Base-by-base conservation (phyloP, 139 green algal genomes). In the Penium margaritaceum region DNA sequence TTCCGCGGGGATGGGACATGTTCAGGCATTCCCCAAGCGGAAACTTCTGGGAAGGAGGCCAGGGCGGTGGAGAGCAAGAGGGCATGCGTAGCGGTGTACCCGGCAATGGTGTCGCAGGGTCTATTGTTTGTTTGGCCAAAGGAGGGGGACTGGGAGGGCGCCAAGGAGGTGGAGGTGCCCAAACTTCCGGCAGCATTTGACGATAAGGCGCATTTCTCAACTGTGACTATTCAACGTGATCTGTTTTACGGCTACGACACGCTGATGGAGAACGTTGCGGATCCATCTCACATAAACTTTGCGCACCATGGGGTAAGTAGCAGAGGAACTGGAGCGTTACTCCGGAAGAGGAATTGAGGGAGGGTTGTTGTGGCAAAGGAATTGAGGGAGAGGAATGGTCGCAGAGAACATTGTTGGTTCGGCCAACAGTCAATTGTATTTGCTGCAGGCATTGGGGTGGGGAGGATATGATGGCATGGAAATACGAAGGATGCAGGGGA, bases 191-290 rank as follows among this genome's bases (percentile, higher is more conserved):
- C 30, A 19, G 70, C 75, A 30, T 69, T 81, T 33, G 70, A 81
- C 32, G 70, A 81, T 17, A 15, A 64, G 27, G n/a, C 44, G 34
- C n/a, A n/a, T n/a, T 81, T 61, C 33, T 41, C 60, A 19, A 70
- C 33, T 6, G 66, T 70, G 74, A 74, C 70, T n/a, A 77, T 81
- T 32, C 67, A 79, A 70, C 57, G 76, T 24, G 76, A 82, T 27
- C 44, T 82, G 75, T 60, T 43, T 21, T 82, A 82, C 30, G 74
- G 75, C 14, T 82, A 78, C 60, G 76, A 82, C 41, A 82, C 74
- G 51, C 74, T 82, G 33, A 68, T 84, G 62, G 76, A 82, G 61
- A 82, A 82, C 39, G 76, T 82, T 5, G n/a, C 74, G 5, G 76
- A 82, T 36, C 74, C 73, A 12, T 81, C 63, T 33, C 76, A 82